Base-by-base conservation (phyloP, 192 early-diverging fungal species). In the Backusella liffmaniae region DNA sequence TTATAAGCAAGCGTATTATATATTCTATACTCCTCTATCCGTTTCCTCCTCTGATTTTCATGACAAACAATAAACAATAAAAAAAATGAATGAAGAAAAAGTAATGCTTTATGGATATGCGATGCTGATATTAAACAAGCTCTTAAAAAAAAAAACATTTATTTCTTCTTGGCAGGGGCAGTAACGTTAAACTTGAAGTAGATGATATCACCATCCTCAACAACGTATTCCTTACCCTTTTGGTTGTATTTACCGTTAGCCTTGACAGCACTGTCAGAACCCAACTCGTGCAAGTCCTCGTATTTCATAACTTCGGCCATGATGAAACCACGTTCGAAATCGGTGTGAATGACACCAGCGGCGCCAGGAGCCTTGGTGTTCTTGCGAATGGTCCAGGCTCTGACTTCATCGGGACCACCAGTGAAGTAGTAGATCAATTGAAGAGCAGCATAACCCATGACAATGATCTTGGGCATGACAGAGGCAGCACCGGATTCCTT, bases 351-450 rank as follows among this genome's bases (percentile, higher is more conserved):
- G 39, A 92, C 93, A 80, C 94, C 92, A 30, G 96, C 96, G 4
- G 96, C 97, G 76, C 95, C 93, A 35, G 96, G 95, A 15, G 81
- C 85, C 70, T 86, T 86, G 0, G 85, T 84, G 5, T 37, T 39
- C 66, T 76, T 79, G 30, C 82, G 75, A 70, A 97, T 93, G 35
- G 96, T 97, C 96, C 96, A 98, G 36, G 94, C 94, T 66, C 95
- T 88, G 26, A 97, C 95, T 86, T 99, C 97, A 80, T 91, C 89
- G 34, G 89, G 90, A 42, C 97, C 96, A 65, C 90, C 95, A 37
- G 97, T 98, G 87, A 98, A 97, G 86, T 92, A 99, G 88, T 99
- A 97, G 80, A 93, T 89, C 34, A 99, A 84, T 70, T 92, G 86
- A 73, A 99, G 87, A 59, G 94, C 90, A 36, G 88, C 74, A 83